Evolutionary conservation across 768 basidiomycete species (phyloP).

Genomic region (Mycena belliarum): DNA sequence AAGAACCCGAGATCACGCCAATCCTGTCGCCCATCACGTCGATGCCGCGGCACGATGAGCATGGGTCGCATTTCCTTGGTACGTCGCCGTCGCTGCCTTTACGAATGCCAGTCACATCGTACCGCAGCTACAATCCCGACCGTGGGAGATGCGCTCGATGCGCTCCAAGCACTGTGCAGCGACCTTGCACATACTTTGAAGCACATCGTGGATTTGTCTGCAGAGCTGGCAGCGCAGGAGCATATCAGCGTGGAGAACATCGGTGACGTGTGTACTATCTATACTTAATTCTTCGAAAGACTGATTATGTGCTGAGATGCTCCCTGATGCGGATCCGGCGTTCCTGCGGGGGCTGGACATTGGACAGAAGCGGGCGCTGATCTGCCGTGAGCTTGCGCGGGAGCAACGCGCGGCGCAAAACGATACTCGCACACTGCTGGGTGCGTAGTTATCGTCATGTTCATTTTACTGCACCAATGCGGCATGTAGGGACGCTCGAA

Average conservation of each 20-base stretch:
- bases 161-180: constrained; percentile 59
- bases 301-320: constrained; percentile 38
- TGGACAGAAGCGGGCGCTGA: constrained; percentile 64
- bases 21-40: constrained; percentile 70
- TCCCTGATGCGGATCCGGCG: constrained; percentile 49
- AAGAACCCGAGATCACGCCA: constrained; percentile 74
- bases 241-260: constrained; percentile 70
- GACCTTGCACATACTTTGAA: constrained; percentile 64
- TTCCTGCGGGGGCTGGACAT: constrained; percentile 70
- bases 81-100: constrained; percentile 20
- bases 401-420: constrained; percentile 40
- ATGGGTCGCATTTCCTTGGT: constrained; percentile 59
- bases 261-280: constrained; percentile 53
- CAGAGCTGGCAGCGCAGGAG: constrained; percentile 73
- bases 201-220: constrained; percentile 66
- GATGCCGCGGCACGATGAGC: constrained; percentile 58
- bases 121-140: constrained; percentile 70
- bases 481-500: constrained; percentile 61
- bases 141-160: constrained; percentile 70
- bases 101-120: neutral
- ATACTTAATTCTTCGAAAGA: neutral
- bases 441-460: constrained; percentile 38
- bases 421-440: constrained; percentile 55
- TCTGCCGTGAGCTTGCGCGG: constrained; percentile 60
- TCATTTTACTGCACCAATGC: neutral